Percentiles rank a stretch among this genome's conserved stretches.
These are phyloP conservation scores for Rhodotorula sp. DNA, from an alignment of 1,284 basidiomycete genomes.

Conservation along the genomic window DNA sequence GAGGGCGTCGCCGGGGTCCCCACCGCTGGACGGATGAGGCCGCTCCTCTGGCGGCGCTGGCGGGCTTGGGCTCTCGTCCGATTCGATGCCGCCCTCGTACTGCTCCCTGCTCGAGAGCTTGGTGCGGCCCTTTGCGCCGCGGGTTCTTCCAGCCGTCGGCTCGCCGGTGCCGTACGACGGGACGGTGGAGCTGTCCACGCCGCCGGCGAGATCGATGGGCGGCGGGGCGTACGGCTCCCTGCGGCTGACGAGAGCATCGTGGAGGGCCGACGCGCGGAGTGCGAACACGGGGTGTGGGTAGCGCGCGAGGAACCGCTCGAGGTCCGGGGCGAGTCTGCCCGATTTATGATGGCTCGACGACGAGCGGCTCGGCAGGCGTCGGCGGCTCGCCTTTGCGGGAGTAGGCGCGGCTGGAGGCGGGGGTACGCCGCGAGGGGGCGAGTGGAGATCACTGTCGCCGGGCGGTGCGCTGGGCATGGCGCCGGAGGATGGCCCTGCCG, in stretches of 20 bases:
- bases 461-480: too few relatives aligned
- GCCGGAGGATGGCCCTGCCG: too few relatives aligned
- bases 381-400: neutral
- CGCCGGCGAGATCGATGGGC: neutral
- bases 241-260: constrained; percentile 22
- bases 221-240: neutral
- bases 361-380: neutral
- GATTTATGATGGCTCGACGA: neutral
- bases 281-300: constrained; percentile 25
- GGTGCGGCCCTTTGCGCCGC: neutral
- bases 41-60: neutral
- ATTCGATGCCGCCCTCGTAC: constrained; percentile 6
- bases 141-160: too few relatives aligned
- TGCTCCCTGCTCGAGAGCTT: constrained; percentile 3
- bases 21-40: too few relatives aligned
- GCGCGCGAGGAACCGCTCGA: constrained; percentile 12
- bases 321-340: neutral
- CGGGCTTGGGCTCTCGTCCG: neutral
- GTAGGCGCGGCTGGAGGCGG: neutral
- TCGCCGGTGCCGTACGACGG: neutral
- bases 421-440: neutral
- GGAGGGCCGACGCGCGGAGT: constrained; percentile 10
- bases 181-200: neutral
- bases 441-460: too few relatives aligned
- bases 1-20: too few relatives aligned